These are phyloP conservation scores for Gracilaria gracilis DNA, from an alignment of 23 red algal species.

Conservation along the genomic window DNA sequence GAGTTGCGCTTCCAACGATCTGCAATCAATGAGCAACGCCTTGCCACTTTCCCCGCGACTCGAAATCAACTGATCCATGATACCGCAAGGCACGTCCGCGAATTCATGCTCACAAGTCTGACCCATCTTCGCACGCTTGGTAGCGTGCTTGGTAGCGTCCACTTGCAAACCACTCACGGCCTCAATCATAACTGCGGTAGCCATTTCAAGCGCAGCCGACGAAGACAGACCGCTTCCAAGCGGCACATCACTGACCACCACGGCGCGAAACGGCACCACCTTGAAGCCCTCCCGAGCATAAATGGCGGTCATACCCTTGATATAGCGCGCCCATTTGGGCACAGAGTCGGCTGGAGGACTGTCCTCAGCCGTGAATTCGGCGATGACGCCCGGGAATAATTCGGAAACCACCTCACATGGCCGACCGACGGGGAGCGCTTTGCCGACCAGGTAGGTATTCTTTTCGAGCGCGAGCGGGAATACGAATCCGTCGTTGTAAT, in stretches of 20 bases:
- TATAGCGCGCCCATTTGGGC: constrained; percentile 89
- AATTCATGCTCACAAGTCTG: constrained; percentile 96
- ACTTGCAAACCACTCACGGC: constrained; percentile 56
- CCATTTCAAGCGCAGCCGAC: constrained; percentile 94
- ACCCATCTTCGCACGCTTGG: constrained; percentile 78
- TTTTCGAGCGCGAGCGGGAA: constrained; percentile 92
- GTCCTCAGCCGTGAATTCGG: constrained; percentile 61
- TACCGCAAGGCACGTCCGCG: constrained; percentile 91
- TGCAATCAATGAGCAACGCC: constrained; percentile 94
- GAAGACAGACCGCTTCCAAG: constrained; percentile 89
- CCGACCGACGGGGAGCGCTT: constrained; percentile 40
- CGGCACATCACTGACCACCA: constrained; percentile 91
- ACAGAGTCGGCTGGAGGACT: constrained; percentile 20
- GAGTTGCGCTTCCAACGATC: constrained; percentile 57
- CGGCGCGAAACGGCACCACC: constrained; percentile 93
- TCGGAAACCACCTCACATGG: constrained; percentile 72
- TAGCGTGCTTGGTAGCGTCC: constrained; percentile 62
- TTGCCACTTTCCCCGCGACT: constrained; percentile 68
- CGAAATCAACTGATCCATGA: constrained; percentile 99
- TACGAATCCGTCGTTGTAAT: constrained; percentile 99
- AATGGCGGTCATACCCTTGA: constrained; percentile 88
- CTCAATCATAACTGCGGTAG: constrained; percentile 85
- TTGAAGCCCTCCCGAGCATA: constrained; percentile 72
- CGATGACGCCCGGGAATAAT: constrained; percentile 52
- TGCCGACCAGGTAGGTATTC: constrained; percentile 87